These are phyloP conservation scores for Curvularia hawaiiensis DNA, from an alignment of 2,329 filamentous ascomycete genomes.

Conservation along the genomic window DNA sequence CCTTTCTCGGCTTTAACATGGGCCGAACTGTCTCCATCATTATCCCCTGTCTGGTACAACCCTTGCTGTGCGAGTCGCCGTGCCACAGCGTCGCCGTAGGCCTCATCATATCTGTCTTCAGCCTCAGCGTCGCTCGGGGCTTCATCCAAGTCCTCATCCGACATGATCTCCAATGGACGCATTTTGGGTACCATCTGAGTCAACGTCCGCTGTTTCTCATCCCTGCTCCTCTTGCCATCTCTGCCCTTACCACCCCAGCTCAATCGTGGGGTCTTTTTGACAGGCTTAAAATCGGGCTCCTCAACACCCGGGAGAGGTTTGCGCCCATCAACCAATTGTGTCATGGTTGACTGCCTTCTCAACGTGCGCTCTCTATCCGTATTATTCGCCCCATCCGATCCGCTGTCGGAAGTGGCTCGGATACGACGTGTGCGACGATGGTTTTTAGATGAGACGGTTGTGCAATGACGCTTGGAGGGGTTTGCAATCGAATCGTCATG, in stretches of 20 bases:
- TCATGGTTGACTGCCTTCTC: constrained; percentile 45
- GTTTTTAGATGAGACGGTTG: constrained; percentile 5
- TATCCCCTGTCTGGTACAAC: constrained; percentile 11
- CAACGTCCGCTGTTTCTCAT: constrained; percentile 37
- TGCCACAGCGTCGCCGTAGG: constrained; percentile 21
- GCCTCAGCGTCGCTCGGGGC: constrained; percentile 23
- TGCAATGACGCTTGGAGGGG: constrained; percentile 30
- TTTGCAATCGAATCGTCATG: constrained; percentile 10
- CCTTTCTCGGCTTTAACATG: neutral
- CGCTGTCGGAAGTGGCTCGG: constrained; percentile 11
- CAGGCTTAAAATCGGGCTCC: constrained; percentile 34
- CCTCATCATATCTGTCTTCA: constrained; percentile 18
- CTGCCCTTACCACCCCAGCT: constrained; percentile 29
- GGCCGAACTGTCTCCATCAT: neutral
- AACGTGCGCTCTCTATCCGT: constrained; percentile 15
- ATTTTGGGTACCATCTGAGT: constrained; percentile 44
- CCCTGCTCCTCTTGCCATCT: constrained; percentile 16
- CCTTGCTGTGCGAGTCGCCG: constrained; percentile 27
- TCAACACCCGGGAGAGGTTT: constrained; percentile 22
- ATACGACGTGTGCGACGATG: constrained; percentile 7
- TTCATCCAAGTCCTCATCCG: constrained; percentile 29
- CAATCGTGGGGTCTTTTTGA: constrained; percentile 24
- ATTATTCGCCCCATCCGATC: constrained; percentile 1
- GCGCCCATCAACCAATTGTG: constrained; percentile 38
- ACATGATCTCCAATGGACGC: constrained; percentile 20